A percentile compares a stretch with the other conserved stretches of the same genome.
Conservation (phyloP, 2,329 filamentous ascomycete species). For the Fusarium ambrosium region DNA sequence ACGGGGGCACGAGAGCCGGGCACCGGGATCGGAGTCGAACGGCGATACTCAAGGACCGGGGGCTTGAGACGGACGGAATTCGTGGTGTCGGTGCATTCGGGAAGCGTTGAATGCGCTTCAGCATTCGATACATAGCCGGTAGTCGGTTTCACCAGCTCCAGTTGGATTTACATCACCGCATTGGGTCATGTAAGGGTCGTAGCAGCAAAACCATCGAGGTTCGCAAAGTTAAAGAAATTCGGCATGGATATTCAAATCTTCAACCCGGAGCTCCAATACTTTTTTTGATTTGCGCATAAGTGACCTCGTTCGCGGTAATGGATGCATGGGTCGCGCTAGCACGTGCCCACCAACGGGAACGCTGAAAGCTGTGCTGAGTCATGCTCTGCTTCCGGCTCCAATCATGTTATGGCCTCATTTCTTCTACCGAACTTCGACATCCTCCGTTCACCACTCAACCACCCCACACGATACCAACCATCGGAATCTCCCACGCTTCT, state of each 20-base stretch:
- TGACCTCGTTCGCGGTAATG: conserved; percentile 12
- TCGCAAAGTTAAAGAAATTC: conserved; percentile 2
- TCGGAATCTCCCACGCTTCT: conserved; percentile 41
- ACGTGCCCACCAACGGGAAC: conserved; percentile 45
- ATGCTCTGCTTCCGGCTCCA: conserved; percentile 47
- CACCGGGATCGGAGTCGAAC: conserved; percentile 15
- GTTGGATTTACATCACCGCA: conserved; percentile 43
- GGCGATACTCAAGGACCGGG: conserved; percentile 13
- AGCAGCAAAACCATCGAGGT: conserved; percentile 13
- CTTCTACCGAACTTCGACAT: conserved; percentile 50
- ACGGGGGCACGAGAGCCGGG: conserved; percentile 36
- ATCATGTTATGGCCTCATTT: conserved; percentile 58
- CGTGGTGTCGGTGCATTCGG: conserved; percentile 31
- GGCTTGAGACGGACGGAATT: conserved; percentile 26
- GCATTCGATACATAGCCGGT: conserved; percentile 50
- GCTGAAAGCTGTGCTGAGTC: conserved; percentile 51
- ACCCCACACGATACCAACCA: conserved; percentile 42
- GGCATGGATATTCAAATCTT: conserved; percentile 3
- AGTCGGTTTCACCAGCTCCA: conserved; percentile 35
- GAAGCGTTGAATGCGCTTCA: conserved; percentile 35
- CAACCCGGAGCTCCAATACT: conserved; percentile 9
- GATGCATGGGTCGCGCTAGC: conserved; percentile 18
- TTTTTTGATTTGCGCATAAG: conserved; percentile 35
- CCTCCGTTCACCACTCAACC: conserved; percentile 45
- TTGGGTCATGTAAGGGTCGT: conserved; percentile 4